A percentile compares a stretch with the other conserved stretches of the same genome.
phyloP scores from a whole-genome alignment of 305 asterid species.

The Rubia balearica region DNA sequence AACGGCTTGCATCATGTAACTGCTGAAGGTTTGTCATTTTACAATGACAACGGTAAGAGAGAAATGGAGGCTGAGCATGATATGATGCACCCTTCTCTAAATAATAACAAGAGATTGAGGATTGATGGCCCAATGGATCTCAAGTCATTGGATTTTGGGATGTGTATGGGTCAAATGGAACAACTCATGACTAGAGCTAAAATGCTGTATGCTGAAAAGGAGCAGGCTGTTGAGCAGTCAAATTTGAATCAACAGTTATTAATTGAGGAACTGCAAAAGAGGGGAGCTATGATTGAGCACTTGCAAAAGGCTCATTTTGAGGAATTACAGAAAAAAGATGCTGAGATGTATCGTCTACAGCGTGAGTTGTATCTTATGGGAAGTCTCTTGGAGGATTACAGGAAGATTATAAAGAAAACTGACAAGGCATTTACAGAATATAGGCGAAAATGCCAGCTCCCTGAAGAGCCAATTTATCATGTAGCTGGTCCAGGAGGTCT shows the following conservation, averaged over 20 bases:
- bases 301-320: slow-evolving; percentile 51
- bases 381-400: slow-evolving; percentile 51
- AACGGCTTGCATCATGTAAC: slow-evolving; percentile 32
- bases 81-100: slow-evolving; percentile 26
- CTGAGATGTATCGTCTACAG: slow-evolving; percentile 43
- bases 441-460: slow-evolving; percentile 40
- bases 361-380: slow-evolving; percentile 60
- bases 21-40: slow-evolving; percentile 30
- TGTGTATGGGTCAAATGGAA: slow-evolving; percentile 50
- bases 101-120: slow-evolving; percentile 49
- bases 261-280: slow-evolving; percentile 50
- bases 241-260: slow-evolving; percentile 42
- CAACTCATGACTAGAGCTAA: slow-evolving; percentile 36
- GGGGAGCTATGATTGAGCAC: slow-evolving; percentile 43
- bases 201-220: slow-evolving; percentile 39
- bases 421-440: slow-evolving; percentile 56
- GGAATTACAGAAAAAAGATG: slow-evolving; percentile 52
- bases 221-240: slow-evolving; percentile 29
- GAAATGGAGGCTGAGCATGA: slow-evolving; percentile 44
- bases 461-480: slow-evolving; percentile 61
- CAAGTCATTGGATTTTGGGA: slow-evolving; percentile 42
- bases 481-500: slow-evolving; percentile 66
- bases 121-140: slow-evolving; percentile 42
- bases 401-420: slow-evolving; percentile 55
- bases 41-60: slow-evolving; percentile 49